Conservation (phyloP, 2,329 filamentous ascomycete species). For the Calonectria ilicicola region DNA sequence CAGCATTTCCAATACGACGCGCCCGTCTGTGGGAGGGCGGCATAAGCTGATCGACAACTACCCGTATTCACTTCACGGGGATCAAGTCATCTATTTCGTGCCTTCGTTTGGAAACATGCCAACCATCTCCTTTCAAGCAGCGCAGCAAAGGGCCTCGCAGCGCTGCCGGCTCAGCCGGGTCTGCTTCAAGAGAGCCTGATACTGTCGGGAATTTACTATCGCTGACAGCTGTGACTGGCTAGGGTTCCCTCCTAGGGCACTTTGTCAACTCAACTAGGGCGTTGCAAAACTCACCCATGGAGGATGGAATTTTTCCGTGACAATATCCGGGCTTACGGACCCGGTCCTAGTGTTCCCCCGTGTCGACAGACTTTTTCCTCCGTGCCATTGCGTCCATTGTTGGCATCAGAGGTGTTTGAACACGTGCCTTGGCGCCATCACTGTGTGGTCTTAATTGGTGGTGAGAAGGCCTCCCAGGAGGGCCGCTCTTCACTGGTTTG, state of each 20-base stretch:
- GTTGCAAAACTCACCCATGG: constrained; percentile 12
- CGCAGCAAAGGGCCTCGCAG: neutral
- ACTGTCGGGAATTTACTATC: constrained; percentile 18
- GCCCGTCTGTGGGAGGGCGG: constrained; percentile 9
- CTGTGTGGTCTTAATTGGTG: constrained; percentile 7
- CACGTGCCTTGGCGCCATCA: constrained; percentile 10
- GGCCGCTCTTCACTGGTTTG: neutral
- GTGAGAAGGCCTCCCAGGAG: neutral
- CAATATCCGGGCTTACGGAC: neutral
- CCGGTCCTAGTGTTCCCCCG: neutral
- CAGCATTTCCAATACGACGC: constrained; percentile 14
- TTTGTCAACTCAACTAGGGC: neutral
- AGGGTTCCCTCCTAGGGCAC: neutral
- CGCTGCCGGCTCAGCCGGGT: constrained; percentile 13
- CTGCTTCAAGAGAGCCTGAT: constrained; percentile 5
- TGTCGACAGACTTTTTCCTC: neutral
- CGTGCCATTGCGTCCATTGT: neutral
- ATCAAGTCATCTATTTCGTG: constrained; percentile 16
- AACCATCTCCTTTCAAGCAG: neutral
- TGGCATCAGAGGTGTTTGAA: neutral
- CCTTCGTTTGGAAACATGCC: constrained; percentile 10
- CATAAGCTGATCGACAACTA: constrained; percentile 11
- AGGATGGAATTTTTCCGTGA: constrained; percentile 11
- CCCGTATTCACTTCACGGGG: constrained; percentile 3
- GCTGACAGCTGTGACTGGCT: constrained; percentile 16